These are phyloP conservation scores for Schizopora paradoxa DNA, from an alignment of 1,284 basidiomycete genomes.

Conservation along the genomic window DNA sequence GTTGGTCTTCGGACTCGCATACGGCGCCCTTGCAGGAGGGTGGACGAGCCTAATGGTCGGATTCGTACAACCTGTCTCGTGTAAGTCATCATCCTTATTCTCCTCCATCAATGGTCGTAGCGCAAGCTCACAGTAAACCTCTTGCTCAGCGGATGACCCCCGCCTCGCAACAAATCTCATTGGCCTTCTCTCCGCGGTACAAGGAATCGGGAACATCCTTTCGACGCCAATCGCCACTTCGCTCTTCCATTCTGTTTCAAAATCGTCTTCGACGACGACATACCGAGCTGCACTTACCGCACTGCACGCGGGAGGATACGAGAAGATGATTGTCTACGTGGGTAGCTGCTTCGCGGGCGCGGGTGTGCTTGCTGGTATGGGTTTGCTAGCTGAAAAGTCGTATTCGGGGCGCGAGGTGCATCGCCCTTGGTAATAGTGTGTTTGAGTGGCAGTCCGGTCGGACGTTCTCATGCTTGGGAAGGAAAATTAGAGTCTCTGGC, in stretches of 20 bases:
- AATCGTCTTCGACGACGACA: too few relatives aligned
- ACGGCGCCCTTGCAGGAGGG: slow-evolving; percentile 33
- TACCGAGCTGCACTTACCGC: too few relatives aligned
- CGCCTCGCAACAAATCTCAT: slow-evolving; percentile 31
- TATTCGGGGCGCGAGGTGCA: too few relatives aligned
- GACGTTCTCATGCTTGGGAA: too few relatives aligned
- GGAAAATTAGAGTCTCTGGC: too few relatives aligned
- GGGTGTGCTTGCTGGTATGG: slow-evolving; percentile 26
- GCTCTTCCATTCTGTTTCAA: too few relatives aligned
- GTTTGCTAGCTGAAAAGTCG: too few relatives aligned
- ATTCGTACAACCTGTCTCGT: slow-evolving; percentile 29
- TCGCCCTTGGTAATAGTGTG: too few relatives aligned
- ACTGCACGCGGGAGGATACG: slow-evolving; percentile 30
- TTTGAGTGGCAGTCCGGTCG: too few relatives aligned
- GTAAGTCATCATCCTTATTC: too few relatives aligned
- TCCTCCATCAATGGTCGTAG: too few relatives aligned
- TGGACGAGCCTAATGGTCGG: slow-evolving; percentile 34
- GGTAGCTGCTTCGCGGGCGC: slow-evolving; percentile 34
- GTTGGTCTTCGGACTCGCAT: slow-evolving; percentile 30
- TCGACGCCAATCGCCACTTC: slow-evolving; percentile 37
- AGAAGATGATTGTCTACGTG: slow-evolving; percentile 32
- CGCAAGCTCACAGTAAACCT: too few relatives aligned
- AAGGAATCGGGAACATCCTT: slow-evolving; percentile 38
- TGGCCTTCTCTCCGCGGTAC: slow-evolving; percentile 33
- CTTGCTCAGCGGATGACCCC: slow-evolving; percentile 33